These are phyloP conservation scores for Talaromyces amestolkiae DNA, from an alignment of 2,329 filamentous ascomycete species.

Conservation along the genomic window DNA sequence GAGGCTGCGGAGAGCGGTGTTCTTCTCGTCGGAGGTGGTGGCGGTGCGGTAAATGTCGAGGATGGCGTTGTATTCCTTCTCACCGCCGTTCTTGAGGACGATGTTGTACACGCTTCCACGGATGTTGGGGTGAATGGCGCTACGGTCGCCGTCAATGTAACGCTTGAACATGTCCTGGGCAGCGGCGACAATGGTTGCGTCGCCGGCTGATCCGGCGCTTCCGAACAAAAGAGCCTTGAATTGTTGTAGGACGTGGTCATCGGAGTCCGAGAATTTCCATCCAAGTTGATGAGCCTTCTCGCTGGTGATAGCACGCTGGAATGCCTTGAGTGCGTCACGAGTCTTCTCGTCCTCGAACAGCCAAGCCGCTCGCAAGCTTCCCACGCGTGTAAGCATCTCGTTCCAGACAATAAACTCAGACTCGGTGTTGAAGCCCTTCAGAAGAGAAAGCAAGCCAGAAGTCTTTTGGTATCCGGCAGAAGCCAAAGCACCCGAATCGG, in stretches of 20 bases:
- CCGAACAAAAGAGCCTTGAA: conserved; percentile 93
- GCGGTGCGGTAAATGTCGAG: conserved; percentile 73
- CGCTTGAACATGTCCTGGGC: conserved; percentile 88
- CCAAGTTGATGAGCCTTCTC: conserved; percentile 81
- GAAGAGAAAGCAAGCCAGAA: conserved; percentile 77
- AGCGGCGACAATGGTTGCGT: conserved; percentile 72
- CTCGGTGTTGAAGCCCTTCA: conserved; percentile 80
- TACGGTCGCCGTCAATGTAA: conserved; percentile 73
- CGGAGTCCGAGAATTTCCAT: conserved; percentile 80
- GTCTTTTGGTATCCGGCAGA: conserved; percentile 92
- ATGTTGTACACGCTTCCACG: conserved; percentile 83
- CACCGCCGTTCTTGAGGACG: conserved; percentile 76
- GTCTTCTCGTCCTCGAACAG: conserved; percentile 73
- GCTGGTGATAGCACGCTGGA: conserved; percentile 75
- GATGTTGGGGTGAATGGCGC: conserved; percentile 88
- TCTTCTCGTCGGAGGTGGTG: conserved; percentile 80
- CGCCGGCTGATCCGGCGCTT: conserved; percentile 74
- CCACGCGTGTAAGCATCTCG: conserved; percentile 77
- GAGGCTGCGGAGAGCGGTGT: conserved; percentile 79
- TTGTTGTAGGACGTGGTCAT: conserved; percentile 88
- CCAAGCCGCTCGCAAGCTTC: conserved; percentile 79
- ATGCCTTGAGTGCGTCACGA: conserved; percentile 74
- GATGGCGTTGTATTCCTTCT: conserved; percentile 79
- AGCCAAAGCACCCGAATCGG: conserved; percentile 85
- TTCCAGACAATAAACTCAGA: conserved; percentile 92